A percentile compares a stretch with the other conserved stretches of the same genome.
Conservation (phyloP, 169 alveolate species). For the Plasmodium falciparum region DNA sequence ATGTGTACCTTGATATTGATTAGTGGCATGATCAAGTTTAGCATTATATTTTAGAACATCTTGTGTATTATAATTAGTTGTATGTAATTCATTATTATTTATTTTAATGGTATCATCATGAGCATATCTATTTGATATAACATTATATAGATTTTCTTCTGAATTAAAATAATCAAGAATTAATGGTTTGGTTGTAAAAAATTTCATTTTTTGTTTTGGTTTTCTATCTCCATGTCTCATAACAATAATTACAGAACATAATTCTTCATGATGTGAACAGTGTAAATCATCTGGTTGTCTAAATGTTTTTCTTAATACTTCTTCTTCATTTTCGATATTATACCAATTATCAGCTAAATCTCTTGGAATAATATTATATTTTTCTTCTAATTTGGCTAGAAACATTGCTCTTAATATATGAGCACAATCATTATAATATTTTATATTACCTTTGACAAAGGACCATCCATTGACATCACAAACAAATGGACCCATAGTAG, state of each 20-base stretch:
- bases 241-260: slow-evolving; percentile 96
- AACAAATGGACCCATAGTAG: slow-evolving; percentile 93
- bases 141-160: slow-evolving; percentile 59
- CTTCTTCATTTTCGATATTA: slow-evolving; percentile 79
- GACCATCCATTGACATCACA: slow-evolving; percentile 99
- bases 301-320: slow-evolving; percentile 80
- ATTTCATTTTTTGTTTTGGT: slow-evolving; percentile 97
- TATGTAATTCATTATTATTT: not conserved
- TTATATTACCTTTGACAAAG: slow-evolving; percentile 95
- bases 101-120: slow-evolving; percentile 19
- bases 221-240: slow-evolving; percentile 99
- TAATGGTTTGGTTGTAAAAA: slow-evolving; percentile 88
- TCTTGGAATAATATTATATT: slow-evolving; percentile 80
- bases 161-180: slow-evolving; percentile 87
- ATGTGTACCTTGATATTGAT: not conserved
- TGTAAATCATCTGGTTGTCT: slow-evolving; percentile 79
- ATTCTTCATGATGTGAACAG: slow-evolving; percentile 89
- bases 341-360: slow-evolving; percentile 81
- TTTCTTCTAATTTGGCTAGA: slow-evolving; percentile 81
- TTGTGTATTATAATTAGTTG: not conserved
- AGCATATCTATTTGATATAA: slow-evolving; percentile 14
- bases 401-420: slow-evolving; percentile 86
- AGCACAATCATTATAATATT: slow-evolving; percentile 96
- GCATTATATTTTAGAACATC: not conserved
- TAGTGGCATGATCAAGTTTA: not conserved